Conservation (phyloP, 441 rosid genomes). For the Dalechampia spathulata region DNA sequence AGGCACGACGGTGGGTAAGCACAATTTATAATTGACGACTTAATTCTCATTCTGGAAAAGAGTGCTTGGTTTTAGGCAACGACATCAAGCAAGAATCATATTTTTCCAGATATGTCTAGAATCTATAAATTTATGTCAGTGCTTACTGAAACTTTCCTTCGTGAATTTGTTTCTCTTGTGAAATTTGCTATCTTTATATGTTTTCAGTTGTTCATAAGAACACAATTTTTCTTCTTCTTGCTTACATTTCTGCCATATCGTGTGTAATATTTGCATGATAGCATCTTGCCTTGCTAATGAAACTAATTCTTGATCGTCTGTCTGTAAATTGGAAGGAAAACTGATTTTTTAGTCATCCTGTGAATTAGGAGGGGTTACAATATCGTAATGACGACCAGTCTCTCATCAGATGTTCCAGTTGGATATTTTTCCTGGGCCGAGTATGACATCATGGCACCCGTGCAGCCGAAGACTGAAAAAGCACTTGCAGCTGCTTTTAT, state of each 20-base stretch:
- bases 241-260: not conserved
- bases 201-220: not conserved
- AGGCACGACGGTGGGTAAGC: slow-evolving; percentile 99
- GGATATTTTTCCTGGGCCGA: slow-evolving; percentile 97
- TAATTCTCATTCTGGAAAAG: slow-evolving; percentile 4
- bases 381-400: slow-evolving; percentile 88
- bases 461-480: slow-evolving; percentile 73
- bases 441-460: slow-evolving; percentile 83
- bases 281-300: not conserved
- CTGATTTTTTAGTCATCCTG: slow-evolving; percentile 10
- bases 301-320: not conserved
- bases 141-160: not conserved
- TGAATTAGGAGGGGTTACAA: slow-evolving; percentile 56
- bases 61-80: not conserved
- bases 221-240: not conserved
- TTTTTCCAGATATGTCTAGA: not conserved
- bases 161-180: not conserved
- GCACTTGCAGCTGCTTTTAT: slow-evolving; percentile 90
- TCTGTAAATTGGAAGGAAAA: not conserved
- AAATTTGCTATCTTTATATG: not conserved
- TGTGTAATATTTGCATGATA: not conserved
- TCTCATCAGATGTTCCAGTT: slow-evolving; percentile 91
- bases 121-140: not conserved
- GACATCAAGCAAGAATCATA: not conserved
- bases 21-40: slow-evolving; percentile 28